Evolutionary conservation across 176 grass and related monocot species (phyloP), one percentile per base, ranked within the genome.

Genomic region (Oryza glaberrima): DNA sequence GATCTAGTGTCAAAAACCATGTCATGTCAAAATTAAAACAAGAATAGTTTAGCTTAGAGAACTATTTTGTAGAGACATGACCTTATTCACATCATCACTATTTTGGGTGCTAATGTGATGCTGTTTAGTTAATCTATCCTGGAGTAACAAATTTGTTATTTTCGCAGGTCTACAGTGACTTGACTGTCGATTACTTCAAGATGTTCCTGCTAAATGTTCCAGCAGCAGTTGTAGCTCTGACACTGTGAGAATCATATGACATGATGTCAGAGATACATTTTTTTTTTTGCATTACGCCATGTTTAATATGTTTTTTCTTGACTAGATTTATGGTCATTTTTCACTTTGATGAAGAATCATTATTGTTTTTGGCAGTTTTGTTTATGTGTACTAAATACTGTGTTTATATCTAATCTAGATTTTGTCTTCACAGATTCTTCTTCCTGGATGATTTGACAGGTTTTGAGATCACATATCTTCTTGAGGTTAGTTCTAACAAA

Each of bases 401-500:
- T 63, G 25, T 32, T n/a, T 16, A 73, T 75, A 34, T 82, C 61
- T 83, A 80, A 78, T 70, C 0, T 49, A 52, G 32, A 69, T 85
- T 89, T 81, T 70, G 85, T 71, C 15, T 66, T 49, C 12, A 77
- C 76, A 97, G 95, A 78, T 94, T 97, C 78, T 97, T 97, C 84
- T 94, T 97, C 68, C 73, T 97, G 45, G 95, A 97, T 89, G 95
- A 97, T 89, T 76, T 94, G 72, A 97, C 95, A 28, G 95, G 95
- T n/a, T 97, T 97, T 79, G 95, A 97, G 68, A 90, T 97, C 79
- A 97, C 95, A 78, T 91, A 93, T 88, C 92, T 97, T 81, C 84
- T 97, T 25, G 92, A 97, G 92, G 95, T 94, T 81, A 78, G 47
- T 77, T 65, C 72, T 85, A 66, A 65, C 67, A 64, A 75, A 65